phyloP scores from a whole-genome alignment of 768 basidiomycete genomes.

The Pleurotus eryngii region DNA sequence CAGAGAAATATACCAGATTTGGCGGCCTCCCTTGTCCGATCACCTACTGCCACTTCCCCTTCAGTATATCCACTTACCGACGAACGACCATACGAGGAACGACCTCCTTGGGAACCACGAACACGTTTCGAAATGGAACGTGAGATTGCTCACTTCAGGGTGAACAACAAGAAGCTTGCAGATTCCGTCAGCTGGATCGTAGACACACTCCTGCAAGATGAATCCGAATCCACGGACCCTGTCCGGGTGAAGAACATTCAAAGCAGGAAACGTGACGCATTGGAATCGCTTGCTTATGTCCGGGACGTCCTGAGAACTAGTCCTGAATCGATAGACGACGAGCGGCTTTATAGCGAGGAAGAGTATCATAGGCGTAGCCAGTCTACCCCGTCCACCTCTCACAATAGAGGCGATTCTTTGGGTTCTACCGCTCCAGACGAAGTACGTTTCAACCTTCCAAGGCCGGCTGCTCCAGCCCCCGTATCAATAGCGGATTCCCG shows the following conservation, averaged over 20 bases:
- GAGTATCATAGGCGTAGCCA: slow-evolving; percentile 22
- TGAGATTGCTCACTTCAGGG: slow-evolving; percentile 51
- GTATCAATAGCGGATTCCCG: slow-evolving; percentile 37
- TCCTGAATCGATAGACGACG: slow-evolving; percentile 56
- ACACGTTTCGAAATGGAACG: slow-evolving; percentile 69
- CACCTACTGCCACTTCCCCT: slow-evolving; percentile 38
- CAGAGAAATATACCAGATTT: slow-evolving; percentile 87
- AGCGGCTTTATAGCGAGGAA: slow-evolving; percentile 58
- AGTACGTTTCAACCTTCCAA: slow-evolving; percentile 20
- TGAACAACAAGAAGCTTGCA: slow-evolving; percentile 62
- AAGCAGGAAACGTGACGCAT: slow-evolving; percentile 54
- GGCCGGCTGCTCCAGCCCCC: slow-evolving; percentile 29
- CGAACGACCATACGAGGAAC: slow-evolving; percentile 54
- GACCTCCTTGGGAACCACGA: slow-evolving; percentile 66
- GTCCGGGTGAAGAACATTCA: slow-evolving; percentile 27
- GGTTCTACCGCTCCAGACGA: background rate
- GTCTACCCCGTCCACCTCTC: slow-evolving; percentile 7
- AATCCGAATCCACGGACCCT: slow-evolving; percentile 36
- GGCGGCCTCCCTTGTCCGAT: slow-evolving; percentile 60
- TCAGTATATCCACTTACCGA: slow-evolving; percentile 52
- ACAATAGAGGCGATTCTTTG: background rate
- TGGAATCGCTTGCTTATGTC: slow-evolving; percentile 76
- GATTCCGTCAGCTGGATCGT: slow-evolving; percentile 74
- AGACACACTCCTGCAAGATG: slow-evolving; percentile 62
- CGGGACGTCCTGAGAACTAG: slow-evolving; percentile 66